Evolutionary conservation across 192 early-diverging fungal species (phyloP).

Genomic region (Funneliformis mosseae): DNA sequence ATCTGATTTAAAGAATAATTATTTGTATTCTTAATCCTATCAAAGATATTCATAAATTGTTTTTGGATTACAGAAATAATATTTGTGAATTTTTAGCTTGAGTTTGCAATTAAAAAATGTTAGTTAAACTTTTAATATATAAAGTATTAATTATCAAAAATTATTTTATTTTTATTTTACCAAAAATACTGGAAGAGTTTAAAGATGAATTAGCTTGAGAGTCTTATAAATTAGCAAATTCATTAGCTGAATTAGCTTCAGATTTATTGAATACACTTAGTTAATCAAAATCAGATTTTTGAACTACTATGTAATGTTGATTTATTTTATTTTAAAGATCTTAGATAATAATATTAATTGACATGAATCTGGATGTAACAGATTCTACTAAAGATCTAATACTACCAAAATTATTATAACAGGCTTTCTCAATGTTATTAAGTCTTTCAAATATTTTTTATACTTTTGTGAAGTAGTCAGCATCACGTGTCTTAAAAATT

Average conservation of each 20-base stretch:
- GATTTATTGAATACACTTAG: background rate
- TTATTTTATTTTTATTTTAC: too few species aligned
- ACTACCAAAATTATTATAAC: background rate
- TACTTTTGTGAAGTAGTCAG: background rate
- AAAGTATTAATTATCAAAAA: too few species aligned
- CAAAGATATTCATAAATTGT: slow-evolving; percentile 11
- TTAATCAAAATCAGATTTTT: background rate
- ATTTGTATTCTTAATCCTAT: slow-evolving; percentile 2
- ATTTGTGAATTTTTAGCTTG: background rate
- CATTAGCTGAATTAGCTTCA: too few species aligned
- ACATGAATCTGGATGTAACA: too few species aligned
- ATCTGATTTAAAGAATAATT: slow-evolving; percentile 20
- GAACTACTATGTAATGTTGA: too few species aligned
- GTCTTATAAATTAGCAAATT: too few species aligned
- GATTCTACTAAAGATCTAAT: too few species aligned
- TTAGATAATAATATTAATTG: too few species aligned
- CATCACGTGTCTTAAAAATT: background rate
- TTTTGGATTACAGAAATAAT: background rate
- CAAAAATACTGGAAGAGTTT: background rate
- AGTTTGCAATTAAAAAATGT: background rate
- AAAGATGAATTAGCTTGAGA: background rate
- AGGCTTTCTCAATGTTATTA: background rate
- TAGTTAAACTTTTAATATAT: too few species aligned
- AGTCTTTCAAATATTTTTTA: background rate
- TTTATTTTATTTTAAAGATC: too few species aligned